phyloP scores from a whole-genome alignment of 371 early-diverging fungal species.

The Synchytrium microbalum region DNA sequence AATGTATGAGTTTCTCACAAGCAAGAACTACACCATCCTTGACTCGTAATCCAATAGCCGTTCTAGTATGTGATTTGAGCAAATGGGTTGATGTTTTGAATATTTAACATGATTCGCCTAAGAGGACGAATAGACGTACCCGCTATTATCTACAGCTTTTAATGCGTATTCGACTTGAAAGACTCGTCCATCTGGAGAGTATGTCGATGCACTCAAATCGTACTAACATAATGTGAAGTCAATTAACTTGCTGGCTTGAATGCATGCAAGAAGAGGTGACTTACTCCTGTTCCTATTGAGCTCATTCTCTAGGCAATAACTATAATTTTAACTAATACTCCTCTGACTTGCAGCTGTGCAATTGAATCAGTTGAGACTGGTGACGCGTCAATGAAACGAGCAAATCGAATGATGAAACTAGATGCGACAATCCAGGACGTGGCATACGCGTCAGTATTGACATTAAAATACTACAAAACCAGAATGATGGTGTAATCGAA shows the following conservation, averaged over 20 bases:
- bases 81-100: neutral
- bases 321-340: neutral
- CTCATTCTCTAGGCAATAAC: conserved; percentile 13
- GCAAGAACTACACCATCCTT: conserved; percentile 95
- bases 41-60: conserved; percentile 86
- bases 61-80: conserved; percentile 43
- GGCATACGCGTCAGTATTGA: no score
- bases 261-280: conserved; percentile 3
- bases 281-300: conserved; percentile 31
- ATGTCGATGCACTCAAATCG: conserved; percentile 94
- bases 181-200: conserved; percentile 96
- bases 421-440: no score
- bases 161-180: conserved; percentile 98
- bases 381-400: no score
- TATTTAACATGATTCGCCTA: neutral
- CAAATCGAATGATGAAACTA: no score
- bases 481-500: no score
- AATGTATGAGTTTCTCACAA: conserved; percentile 90
- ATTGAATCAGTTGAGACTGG: no score
- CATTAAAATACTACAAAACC: no score
- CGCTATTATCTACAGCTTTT: conserved; percentile 97
- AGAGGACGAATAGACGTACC: conserved; percentile 44
- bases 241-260: no score
- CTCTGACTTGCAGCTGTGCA: neutral
- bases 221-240: conserved; percentile 36